Evolutionary conservation across 805 yeast genomes (phyloP).

Genomic region (Kuraishia hungarica): DNA sequence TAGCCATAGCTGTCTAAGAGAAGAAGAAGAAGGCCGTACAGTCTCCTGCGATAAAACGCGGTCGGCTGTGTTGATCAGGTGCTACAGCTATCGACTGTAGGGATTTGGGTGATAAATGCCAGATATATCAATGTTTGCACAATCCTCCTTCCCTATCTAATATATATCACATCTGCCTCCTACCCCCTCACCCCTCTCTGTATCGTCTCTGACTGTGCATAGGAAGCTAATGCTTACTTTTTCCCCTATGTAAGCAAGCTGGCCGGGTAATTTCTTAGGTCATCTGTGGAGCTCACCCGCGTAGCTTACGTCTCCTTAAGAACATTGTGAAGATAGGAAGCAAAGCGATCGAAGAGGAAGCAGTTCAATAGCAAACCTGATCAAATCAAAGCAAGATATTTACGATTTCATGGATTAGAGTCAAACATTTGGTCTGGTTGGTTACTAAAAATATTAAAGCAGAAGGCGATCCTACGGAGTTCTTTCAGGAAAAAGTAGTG

Average conservation of each 20-base stretch:
- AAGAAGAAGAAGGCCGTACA: background rate
- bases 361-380: too few relatives aligned
- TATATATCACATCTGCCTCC: background rate
- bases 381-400: too few relatives aligned
- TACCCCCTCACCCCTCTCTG: background rate
- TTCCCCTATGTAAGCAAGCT: background rate
- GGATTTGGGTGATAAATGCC: background rate
- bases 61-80: background rate
- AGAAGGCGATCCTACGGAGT: background rate
- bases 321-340: background rate
- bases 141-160: background rate
- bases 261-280: background rate
- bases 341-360: too few relatives aligned
- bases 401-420: too few relatives aligned
- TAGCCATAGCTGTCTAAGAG: conserved; percentile 47
- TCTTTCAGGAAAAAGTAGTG: background rate
- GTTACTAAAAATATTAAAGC: too few relatives aligned
- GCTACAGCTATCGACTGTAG: background rate
- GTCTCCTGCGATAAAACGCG: background rate
- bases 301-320: background rate
- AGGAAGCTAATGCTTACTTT: background rate
- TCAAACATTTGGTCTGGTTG: too few relatives aligned
- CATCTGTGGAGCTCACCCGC: background rate
- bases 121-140: background rate
- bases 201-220: background rate